These are phyloP conservation scores for Raddia guianensis DNA, from an alignment of 176 grass and related monocot species.

Conservation along the genomic window DNA sequence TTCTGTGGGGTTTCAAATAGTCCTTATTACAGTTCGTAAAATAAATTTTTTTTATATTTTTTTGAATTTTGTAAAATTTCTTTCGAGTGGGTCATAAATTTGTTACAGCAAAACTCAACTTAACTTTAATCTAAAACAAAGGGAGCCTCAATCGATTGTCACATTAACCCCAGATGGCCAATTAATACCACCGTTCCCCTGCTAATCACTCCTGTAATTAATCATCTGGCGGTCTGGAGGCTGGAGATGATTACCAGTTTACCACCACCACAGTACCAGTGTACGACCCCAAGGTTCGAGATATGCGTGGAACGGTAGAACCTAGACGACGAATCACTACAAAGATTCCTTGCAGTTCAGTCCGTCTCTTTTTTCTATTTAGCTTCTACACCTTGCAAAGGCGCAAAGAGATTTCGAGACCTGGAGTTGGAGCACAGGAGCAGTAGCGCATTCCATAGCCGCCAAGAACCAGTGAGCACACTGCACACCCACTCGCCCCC, in stretches of 20 bases:
- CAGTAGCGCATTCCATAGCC: conserved; percentile 21
- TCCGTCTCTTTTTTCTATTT: background rate
- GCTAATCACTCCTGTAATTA: conserved; percentile 36
- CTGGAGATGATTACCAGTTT: background rate
- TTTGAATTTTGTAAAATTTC: too few species aligned
- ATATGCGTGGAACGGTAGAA: background rate
- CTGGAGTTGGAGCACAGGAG: background rate
- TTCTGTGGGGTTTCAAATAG: too few species aligned
- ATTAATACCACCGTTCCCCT: background rate
- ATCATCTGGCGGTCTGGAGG: conserved; percentile 40
- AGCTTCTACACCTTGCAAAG: background rate
- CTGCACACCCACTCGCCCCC: background rate
- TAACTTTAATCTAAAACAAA: too few species aligned
- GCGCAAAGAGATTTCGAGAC: conserved; percentile 32
- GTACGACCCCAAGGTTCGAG: conserved; percentile 55
- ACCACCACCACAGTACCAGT: too few species aligned
- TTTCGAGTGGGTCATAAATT: too few species aligned
- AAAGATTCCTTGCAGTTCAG: conserved; percentile 1
- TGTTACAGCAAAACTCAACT: too few species aligned
- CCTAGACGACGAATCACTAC: background rate
- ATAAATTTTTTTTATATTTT: too few species aligned
- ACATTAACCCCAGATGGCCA: background rate
- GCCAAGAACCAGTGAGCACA: conserved; percentile 25
- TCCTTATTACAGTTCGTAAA: too few species aligned
- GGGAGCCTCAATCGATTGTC: too few species aligned